These are phyloP conservation scores for Termitomyces sp. DNA, from an alignment of 768 basidiomycete species.

Conservation along the genomic window DNA sequence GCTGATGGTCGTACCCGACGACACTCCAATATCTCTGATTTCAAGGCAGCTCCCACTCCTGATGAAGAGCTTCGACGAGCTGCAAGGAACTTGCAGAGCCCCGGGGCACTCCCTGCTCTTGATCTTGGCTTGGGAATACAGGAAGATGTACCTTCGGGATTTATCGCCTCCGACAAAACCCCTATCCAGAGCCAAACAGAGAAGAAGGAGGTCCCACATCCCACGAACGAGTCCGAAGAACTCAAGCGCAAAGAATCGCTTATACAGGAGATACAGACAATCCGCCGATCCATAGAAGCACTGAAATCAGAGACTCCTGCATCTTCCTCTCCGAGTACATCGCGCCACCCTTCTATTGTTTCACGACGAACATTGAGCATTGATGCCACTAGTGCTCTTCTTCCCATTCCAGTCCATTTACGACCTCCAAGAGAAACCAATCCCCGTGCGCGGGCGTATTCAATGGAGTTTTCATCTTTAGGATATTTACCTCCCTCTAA, in stretches of 20 bases:
- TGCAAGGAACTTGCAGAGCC: conserved; percentile 42
- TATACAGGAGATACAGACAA: conserved; percentile 71
- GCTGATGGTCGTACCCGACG: conserved; percentile 51
- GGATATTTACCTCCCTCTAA: conserved; percentile 38
- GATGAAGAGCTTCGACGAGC: conserved; percentile 58
- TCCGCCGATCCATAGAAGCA: conserved; percentile 73
- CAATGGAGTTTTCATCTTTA: conserved; percentile 60
- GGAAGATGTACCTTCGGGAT: conserved; percentile 67
- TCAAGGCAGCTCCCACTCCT: conserved; percentile 55
- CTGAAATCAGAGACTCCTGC: conserved; percentile 68
- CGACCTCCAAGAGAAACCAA: conserved; percentile 67
- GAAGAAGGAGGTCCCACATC: conserved; percentile 23
- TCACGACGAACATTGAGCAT: conserved; percentile 66
- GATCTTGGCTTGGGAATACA: conserved; percentile 75
- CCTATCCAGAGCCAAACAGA: conserved; percentile 8
- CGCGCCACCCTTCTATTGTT: conserved; percentile 59
- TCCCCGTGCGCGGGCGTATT: conserved; percentile 64
- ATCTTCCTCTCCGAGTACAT: conserved; percentile 56
- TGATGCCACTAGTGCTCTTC: conserved; percentile 51
- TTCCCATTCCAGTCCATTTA: conserved; percentile 46
- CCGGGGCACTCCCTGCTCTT: conserved; percentile 59
- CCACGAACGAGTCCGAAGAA: conserved; percentile 47
- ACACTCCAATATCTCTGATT: conserved; percentile 68
- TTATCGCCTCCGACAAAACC: conserved; percentile 47
- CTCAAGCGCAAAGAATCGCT: conserved; percentile 66